Evolutionary conservation across 148 eudicot species (phyloP).

Genomic region (Cornus kousa): DNA sequence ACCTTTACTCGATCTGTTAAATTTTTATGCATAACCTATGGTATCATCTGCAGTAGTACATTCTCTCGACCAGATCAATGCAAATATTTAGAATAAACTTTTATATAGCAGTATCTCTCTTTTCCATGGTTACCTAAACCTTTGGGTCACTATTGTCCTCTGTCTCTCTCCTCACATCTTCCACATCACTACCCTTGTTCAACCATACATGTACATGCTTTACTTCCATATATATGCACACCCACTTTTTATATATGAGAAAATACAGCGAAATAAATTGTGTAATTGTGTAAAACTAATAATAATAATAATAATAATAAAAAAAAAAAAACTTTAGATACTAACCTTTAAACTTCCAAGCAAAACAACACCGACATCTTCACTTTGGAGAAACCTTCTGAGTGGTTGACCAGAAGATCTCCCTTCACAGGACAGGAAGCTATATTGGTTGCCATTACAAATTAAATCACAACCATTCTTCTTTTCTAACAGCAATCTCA

Average conservation of each 20-base stretch:
- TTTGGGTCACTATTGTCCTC: not conserved
- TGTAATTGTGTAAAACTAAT: not conserved
- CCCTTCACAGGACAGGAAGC: conserved; percentile 30
- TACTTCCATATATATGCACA: no score
- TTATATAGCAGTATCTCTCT: not conserved
- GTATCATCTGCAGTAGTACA: not conserved
- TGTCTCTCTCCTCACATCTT: not conserved
- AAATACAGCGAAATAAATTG: conserved; percentile 1
- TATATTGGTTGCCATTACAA: conserved; percentile 23
- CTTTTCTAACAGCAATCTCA: conserved; percentile 30
- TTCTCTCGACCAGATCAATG: no score
- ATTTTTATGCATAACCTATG: not conserved
- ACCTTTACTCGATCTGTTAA: conserved; percentile 1
- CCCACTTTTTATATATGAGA: not conserved
- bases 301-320: not conserved
- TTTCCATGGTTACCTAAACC: not conserved
- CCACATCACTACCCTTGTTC: not conserved
- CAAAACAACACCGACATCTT: conserved; percentile 58
- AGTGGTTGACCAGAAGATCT: conserved; percentile 26
- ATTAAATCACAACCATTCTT: conserved; percentile 26
- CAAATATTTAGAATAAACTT: no score
- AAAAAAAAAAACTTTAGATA: not conserved
- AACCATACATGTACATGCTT: not conserved
- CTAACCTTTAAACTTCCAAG: conserved; percentile 72
- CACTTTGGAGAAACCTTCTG: conserved; percentile 51